phyloP scores from a whole-genome alignment of 805 yeast genomes.

The Saccharomycopsis fodiens region DNA sequence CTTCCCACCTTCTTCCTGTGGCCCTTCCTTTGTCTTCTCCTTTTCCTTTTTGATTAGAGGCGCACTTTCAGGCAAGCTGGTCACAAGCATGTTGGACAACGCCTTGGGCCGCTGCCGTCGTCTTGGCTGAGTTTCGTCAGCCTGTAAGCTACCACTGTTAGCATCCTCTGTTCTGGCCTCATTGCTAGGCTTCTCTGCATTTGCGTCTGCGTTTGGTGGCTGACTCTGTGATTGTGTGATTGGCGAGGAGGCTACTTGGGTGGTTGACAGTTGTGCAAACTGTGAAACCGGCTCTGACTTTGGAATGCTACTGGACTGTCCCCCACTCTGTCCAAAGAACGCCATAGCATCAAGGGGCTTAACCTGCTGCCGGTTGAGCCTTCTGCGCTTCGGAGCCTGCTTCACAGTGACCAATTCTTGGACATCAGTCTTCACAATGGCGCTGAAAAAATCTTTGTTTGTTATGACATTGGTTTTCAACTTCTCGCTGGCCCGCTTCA shows the following conservation, averaged over 20 bases:
- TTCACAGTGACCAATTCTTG: background rate
- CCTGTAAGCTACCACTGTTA: no score
- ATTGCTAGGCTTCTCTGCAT: no score
- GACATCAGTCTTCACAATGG: background rate
- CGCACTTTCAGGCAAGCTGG: background rate
- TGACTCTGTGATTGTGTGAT: no score
- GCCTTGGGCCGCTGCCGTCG: background rate
- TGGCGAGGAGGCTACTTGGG: background rate
- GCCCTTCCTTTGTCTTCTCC: background rate
- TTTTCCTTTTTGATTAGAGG: background rate
- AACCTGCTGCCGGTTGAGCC: constrained; percentile 1
- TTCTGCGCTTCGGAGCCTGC: background rate
- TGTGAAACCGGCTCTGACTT: background rate
- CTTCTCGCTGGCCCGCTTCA: constrained; percentile 1
- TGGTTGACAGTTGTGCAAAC: no score
- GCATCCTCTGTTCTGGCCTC: no score
- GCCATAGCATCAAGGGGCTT: background rate
- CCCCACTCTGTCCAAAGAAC: no score
- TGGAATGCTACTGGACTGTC: background rate
- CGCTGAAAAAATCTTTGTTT: constrained; percentile 8
- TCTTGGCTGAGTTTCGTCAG: background rate
- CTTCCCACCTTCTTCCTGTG: background rate
- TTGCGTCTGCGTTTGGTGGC: no score
- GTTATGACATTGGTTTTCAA: constrained; percentile 4
- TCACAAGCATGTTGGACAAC: background rate